Evolutionary conservation across 2,329 filamentous ascomycete genomes (phyloP).

Genomic region (Neurospora sp.): DNA sequence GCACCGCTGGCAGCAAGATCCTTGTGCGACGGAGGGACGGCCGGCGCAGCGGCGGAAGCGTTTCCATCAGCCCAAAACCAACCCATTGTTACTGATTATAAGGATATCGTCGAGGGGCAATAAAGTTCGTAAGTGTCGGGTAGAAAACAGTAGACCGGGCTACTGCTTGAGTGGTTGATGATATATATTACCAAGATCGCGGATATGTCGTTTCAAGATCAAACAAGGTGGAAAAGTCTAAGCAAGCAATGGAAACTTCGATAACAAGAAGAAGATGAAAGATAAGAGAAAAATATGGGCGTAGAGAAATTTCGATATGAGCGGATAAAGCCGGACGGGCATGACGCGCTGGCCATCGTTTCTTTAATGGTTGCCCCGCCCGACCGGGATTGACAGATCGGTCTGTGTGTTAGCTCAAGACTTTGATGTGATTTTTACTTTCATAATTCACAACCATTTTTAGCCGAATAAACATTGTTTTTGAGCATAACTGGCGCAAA

Average conservation of each 20-base stretch:
- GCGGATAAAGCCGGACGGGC: background rate
- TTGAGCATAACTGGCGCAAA: too few species aligned
- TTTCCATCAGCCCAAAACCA: conserved; percentile 53
- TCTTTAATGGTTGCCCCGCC: background rate
- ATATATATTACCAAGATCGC: background rate
- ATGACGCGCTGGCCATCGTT: background rate
- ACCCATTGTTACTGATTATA: conserved; percentile 34
- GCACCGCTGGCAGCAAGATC: conserved; percentile 17
- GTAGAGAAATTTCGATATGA: background rate
- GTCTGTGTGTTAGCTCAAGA: background rate
- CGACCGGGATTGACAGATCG: background rate
- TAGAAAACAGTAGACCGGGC: background rate
- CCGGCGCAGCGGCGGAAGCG: conserved; percentile 13
- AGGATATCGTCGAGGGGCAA: too few species aligned
- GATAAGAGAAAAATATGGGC: background rate
- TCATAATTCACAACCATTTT: too few species aligned
- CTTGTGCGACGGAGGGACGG: conserved; percentile 11
- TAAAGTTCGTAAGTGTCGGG: background rate
- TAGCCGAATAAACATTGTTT: too few species aligned
- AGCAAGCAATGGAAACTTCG: background rate
- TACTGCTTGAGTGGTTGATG: background rate
- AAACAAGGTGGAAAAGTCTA: background rate
- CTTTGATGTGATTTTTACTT: background rate
- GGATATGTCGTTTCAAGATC: background rate
- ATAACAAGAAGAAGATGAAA: background rate